These are phyloP conservation scores for Podospora pseudoanserina DNA, from an alignment of 495 filamentous ascomycete species.

Conservation along the genomic window DNA sequence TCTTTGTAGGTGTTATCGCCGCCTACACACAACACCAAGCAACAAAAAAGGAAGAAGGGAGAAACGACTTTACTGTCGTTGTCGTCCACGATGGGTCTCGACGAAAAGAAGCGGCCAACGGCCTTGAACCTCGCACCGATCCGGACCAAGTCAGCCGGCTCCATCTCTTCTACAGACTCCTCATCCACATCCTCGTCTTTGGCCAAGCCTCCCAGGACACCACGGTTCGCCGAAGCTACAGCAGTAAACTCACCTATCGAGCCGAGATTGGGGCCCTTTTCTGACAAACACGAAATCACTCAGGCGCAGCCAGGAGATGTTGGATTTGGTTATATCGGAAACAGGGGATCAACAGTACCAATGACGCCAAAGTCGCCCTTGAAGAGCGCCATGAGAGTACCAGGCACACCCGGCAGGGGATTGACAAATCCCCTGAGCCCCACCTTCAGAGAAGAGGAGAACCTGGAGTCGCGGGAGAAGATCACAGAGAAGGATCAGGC, in stretches of 20 bases:
- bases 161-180: conserved; percentile 52
- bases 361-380: conserved; percentile 70
- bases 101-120: conserved; percentile 50
- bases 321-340: conserved; percentile 84
- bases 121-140: conserved; percentile 47
- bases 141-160: conserved; percentile 47
- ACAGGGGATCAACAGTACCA: conserved; percentile 47
- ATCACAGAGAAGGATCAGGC: conserved; percentile 76
- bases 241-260: conserved; percentile 82
- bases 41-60: conserved; percentile 20
- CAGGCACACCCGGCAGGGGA: conserved; percentile 68
- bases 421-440: conserved; percentile 71
- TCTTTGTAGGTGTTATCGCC: conserved; percentile 1
- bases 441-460: conserved; percentile 81
- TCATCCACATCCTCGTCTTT: conserved; percentile 59
- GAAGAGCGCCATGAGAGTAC: conserved; percentile 81
- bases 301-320: conserved; percentile 74
- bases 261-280: conserved; percentile 61
- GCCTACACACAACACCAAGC: conserved; percentile 16
- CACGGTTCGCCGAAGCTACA: conserved; percentile 88
- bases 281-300: conserved; percentile 54
- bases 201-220: conserved; percentile 67
- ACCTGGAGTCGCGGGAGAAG: conserved; percentile 75
- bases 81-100: conserved; percentile 26
- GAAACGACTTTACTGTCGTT: conserved; percentile 23